phyloP scores from a whole-genome alignment of 129 eudicot species.

The Rutidosis leptorrhynchoides region DNA sequence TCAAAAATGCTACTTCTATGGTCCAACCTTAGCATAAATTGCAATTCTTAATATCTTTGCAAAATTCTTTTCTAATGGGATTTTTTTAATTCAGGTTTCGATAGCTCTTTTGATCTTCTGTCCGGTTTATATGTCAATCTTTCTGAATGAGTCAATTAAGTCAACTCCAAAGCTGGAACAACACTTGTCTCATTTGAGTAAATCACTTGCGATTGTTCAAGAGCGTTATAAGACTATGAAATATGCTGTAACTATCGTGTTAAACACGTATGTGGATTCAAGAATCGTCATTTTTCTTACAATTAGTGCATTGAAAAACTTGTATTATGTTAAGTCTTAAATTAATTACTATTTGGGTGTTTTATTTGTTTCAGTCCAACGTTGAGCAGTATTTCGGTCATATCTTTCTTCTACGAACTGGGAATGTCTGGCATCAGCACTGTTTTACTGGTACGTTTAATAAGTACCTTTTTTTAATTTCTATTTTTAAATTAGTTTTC shows the following conservation, averaged over 20 bases:
- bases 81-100: conserved; percentile 61
- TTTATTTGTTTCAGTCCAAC: conserved; percentile 59
- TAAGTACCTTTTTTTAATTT: no score
- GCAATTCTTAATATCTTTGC: neutral
- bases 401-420: conserved; percentile 87
- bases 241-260: conserved; percentile 56
- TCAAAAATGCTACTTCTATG: neutral
- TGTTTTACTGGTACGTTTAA: conserved; percentile 60
- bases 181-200: conserved; percentile 30
- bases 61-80: neutral
- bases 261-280: conserved; percentile 49
- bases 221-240: conserved; percentile 72
- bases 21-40: neutral
- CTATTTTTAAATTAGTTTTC: no score
- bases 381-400: conserved; percentile 57
- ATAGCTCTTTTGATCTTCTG: conserved; percentile 68
- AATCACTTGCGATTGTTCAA: conserved; percentile 41
- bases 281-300: no score
- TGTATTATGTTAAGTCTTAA: conserved; percentile 18
- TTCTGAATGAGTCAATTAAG: conserved; percentile 62
- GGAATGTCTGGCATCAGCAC: conserved; percentile 97
- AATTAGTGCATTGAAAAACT: no score
- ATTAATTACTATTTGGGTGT: neutral
- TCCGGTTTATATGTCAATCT: conserved; percentile 69
- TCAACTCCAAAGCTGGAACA: conserved; percentile 41